Evolutionary conservation across 805 yeast genomes (phyloP).

Genomic region (Komagataella populi): DNA sequence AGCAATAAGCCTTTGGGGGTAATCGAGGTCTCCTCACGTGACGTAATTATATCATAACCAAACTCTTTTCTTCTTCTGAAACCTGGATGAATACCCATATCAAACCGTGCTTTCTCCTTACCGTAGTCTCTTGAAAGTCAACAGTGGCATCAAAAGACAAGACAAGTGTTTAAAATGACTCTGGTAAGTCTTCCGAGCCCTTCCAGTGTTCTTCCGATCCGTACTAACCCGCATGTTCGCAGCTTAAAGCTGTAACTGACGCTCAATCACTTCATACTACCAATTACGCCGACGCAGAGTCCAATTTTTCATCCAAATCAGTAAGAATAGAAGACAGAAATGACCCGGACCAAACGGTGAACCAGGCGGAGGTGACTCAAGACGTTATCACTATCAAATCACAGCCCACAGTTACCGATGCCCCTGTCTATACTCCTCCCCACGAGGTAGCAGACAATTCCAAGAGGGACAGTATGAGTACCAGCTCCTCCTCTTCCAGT

Average conservation of each 20-base stretch:
- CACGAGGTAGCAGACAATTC: neutral
- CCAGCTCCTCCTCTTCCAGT: neutral
- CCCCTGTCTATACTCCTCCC: neutral
- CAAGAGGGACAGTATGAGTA: neutral
- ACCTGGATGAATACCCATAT: neutral
- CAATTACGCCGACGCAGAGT: neutral
- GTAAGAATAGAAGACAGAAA: neutral
- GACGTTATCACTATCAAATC: neutral
- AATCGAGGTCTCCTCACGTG: neutral
- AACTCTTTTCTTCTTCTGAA: neutral
- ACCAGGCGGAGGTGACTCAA: neutral
- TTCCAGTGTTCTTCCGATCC: neutral
- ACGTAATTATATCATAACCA: neutral
- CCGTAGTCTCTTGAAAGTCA: neutral
- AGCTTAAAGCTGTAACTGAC: neutral
- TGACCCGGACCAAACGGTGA: neutral
- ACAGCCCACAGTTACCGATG: neutral
- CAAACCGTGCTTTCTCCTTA: neutral
- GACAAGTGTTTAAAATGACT: neutral
- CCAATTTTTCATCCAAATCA: neutral
- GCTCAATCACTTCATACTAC: neutral
- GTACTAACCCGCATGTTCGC: neutral
- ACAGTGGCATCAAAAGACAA: neutral
- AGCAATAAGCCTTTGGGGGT: neutral
- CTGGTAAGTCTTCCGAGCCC: neutral